Conservation (phyloP, 1,284 basidiomycete species). For the Xerocomus amazonicus region DNA sequence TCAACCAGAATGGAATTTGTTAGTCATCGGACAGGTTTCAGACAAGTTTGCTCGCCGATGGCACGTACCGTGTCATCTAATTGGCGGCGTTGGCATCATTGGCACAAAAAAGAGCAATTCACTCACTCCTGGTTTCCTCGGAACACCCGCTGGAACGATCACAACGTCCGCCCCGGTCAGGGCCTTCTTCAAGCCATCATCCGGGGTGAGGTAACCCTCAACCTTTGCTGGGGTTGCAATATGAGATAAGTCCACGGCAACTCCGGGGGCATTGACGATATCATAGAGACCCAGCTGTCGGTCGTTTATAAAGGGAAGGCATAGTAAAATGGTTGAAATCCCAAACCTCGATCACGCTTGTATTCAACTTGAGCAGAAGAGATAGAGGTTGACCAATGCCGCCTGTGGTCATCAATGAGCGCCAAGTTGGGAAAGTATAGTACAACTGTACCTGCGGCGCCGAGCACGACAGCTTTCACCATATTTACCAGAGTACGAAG, state of each 20-base stretch:
- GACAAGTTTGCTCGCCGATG: neutral
- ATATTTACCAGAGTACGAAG: slow-evolving; percentile 47
- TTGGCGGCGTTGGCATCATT: neutral
- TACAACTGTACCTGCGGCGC: slow-evolving; percentile 70
- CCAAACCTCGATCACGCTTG: slow-evolving; percentile 71
- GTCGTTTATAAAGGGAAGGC: neutral
- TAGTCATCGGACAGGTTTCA: slow-evolving; percentile 11
- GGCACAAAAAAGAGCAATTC: slow-evolving; percentile 7
- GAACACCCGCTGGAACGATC: slow-evolving; percentile 96
- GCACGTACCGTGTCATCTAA: slow-evolving; percentile 73
- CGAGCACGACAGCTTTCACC: slow-evolving; percentile 92
- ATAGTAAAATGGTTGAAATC: neutral
- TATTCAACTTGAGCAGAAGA: slow-evolving; percentile 84
- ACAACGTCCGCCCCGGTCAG: slow-evolving; percentile 87
- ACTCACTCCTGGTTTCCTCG: slow-evolving; percentile 89
- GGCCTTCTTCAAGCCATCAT: slow-evolving; percentile 80
- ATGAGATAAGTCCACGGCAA: slow-evolving; percentile 92
- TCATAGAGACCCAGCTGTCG: slow-evolving; percentile 83
- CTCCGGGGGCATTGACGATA: slow-evolving; percentile 96
- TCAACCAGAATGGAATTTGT: slow-evolving; percentile 6
- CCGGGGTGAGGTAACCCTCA: slow-evolving; percentile 67
- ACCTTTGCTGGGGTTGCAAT: slow-evolving; percentile 80
- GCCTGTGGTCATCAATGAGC: slow-evolving; percentile 41
- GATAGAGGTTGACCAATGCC: slow-evolving; percentile 93
- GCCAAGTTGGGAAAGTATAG: neutral